phyloP scores from a whole-genome alignment of 495 filamentous ascomycete genomes.

The Cryomyces minteri region DNA sequence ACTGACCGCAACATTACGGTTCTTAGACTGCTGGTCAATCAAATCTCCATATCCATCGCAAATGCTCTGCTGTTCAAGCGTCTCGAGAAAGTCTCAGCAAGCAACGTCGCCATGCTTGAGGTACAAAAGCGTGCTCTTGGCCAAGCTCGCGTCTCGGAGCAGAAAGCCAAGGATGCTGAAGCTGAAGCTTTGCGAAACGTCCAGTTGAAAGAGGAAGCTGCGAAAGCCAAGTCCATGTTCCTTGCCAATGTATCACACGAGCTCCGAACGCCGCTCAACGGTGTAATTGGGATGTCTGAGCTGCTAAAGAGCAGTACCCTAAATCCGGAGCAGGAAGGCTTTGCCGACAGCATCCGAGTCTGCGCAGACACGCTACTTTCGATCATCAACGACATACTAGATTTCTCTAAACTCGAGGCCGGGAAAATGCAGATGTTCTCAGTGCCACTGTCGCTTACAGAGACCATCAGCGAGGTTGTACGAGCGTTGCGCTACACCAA shows the following conservation, averaged over 20 bases:
- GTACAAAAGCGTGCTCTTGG: constrained; percentile 67
- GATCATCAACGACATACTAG: constrained; percentile 87
- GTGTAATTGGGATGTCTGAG: constrained; percentile 81
- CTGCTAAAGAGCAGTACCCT: constrained; percentile 61
- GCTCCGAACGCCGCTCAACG: constrained; percentile 70
- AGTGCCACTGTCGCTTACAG: constrained; percentile 65
- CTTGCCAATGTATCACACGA: constrained; percentile 85
- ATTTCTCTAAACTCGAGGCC: constrained; percentile 86
- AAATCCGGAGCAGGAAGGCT: constrained; percentile 67
- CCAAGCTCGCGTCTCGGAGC: constrained; percentile 40
- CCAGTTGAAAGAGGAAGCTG: constrained; percentile 77
- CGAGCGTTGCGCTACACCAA: constrained; percentile 75
- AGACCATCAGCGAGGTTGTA: constrained; percentile 76
- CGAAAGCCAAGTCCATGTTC: constrained; percentile 81
- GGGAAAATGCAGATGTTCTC: constrained; percentile 90
- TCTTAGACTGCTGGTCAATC: constrained; percentile 69
- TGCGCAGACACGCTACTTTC: constrained; percentile 83
- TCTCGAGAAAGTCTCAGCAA: constrained; percentile 18
- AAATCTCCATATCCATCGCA: constrained; percentile 74
- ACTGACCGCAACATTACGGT: constrained; percentile 78
- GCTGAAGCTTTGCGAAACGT: constrained; percentile 72
- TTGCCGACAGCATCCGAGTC: constrained; percentile 80
- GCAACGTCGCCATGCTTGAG: constrained; percentile 78
- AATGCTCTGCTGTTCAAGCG: constrained; percentile 74
- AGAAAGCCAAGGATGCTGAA: constrained; percentile 30